Conservation (phyloP, 306 rosid genomes). For the Prosopis cineraria region DNA sequence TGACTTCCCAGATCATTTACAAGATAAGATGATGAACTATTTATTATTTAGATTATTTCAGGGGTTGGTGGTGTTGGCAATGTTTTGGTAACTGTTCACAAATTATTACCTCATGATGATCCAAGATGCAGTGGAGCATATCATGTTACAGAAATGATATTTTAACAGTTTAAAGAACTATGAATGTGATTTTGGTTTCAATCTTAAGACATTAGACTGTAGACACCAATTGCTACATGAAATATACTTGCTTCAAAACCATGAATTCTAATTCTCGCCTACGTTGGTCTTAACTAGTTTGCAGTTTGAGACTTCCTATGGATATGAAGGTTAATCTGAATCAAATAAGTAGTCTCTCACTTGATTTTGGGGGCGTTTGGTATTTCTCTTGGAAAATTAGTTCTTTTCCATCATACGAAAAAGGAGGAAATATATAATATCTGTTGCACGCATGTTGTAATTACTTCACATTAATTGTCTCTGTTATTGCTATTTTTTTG, state of each 20-base stretch:
- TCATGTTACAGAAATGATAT: background rate
- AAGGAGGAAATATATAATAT: no score
- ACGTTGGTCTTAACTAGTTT: background rate
- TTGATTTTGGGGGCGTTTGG: background rate
- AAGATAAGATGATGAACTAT: conserved; percentile 17
- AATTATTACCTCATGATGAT: background rate
- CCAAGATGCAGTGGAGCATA: background rate
- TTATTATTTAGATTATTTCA: conserved; percentile 25
- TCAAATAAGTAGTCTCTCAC: background rate
- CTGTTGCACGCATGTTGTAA: no score
- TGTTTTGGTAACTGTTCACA: background rate
- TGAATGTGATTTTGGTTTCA: background rate
- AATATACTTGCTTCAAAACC: no score
- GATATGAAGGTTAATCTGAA: background rate
- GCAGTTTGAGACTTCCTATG: background rate
- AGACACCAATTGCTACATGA: background rate
- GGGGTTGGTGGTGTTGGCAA: background rate
- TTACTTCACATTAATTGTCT: no score
- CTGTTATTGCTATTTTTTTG: no score
- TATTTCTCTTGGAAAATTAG: no score
- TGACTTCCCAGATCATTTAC: background rate
- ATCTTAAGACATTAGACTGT: background rate
- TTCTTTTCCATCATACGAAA: no score
- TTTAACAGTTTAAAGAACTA: background rate
- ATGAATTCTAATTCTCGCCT: background rate